Evolutionary conservation across 177 flowering plant genomes (phyloP).

Genomic region (Vitis hybrid): DNA sequence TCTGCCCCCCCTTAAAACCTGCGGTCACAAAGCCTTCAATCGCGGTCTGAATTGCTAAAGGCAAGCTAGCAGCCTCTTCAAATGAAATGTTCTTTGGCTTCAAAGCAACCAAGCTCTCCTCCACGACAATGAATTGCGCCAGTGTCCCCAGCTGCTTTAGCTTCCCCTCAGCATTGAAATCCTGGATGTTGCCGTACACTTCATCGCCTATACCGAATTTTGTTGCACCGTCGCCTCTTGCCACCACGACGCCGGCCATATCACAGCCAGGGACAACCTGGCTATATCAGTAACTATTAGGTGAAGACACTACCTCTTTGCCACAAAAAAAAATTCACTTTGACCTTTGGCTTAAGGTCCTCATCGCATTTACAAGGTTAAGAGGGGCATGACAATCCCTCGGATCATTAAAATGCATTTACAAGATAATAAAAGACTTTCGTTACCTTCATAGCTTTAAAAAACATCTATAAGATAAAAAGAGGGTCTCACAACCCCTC

Average conservation of each 20-base stretch:
- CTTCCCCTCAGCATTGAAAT: constrained; percentile 25
- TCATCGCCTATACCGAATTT: constrained; percentile 39
- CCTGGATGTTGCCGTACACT: constrained; percentile 49
- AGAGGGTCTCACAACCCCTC: no score
- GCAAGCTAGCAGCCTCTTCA: constrained; percentile 53
- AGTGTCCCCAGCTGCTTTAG: constrained; percentile 49
- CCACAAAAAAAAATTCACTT: no score
- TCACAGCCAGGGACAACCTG: constrained; percentile 56
- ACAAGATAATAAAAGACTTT: no score
- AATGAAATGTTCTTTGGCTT: constrained; percentile 43
- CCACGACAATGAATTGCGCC: constrained; percentile 42
- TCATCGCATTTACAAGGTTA: no score
- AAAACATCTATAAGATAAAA: no score
- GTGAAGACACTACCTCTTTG: no score
- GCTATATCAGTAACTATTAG: not conserved
- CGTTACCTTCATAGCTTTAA: no score
- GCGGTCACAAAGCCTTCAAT: constrained; percentile 34
- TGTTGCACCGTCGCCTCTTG: constrained; percentile 24
- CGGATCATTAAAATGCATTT: no score
- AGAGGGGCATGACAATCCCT: no score
- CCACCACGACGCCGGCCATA: constrained; percentile 45
- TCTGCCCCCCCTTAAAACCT: constrained; percentile 32
- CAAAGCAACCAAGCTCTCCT: constrained; percentile 37
- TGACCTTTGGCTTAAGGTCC: no score
- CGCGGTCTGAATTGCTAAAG: constrained; percentile 51